Evolutionary conservation across 306 rosid genomes (phyloP).

Genomic region (Vigna reflexopilosa): DNA sequence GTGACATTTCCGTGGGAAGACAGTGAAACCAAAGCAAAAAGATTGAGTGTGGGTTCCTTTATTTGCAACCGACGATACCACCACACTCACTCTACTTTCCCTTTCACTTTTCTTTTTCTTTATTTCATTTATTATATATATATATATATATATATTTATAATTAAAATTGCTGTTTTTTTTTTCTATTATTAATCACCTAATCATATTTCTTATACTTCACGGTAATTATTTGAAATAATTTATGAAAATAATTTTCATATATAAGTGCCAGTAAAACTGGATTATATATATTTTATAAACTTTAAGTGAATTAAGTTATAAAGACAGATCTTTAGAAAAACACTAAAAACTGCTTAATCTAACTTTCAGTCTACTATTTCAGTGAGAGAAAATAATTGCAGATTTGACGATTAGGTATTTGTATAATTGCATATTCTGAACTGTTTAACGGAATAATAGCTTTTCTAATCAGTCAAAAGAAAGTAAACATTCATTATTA

Average conservation of each 20-base stretch:
- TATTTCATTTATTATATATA: neutral
- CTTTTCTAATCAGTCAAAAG: no score
- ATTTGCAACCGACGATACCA: slow-evolving; percentile 25
- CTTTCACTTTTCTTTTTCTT: neutral
- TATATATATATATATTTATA: no score
- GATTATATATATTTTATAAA: no score
- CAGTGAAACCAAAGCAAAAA: neutral
- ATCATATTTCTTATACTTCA: neutral
- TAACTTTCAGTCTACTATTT: no score
- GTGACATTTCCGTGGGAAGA: slow-evolving; percentile 44
- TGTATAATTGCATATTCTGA: neutral
- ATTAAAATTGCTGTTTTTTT: neutral
- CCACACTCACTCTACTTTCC: neutral
- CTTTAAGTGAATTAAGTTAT: no score
- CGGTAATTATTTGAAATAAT: neutral
- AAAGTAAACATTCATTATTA: no score
- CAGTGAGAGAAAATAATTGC: neutral
- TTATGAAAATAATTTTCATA: neutral
- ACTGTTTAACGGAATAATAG: neutral
- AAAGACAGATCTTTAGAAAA: no score
- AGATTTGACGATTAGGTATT: neutral
- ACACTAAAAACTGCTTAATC: no score
- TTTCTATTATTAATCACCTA: neutral
- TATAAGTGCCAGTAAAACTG: neutral
- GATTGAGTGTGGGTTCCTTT: slow-evolving; percentile 14